These are phyloP conservation scores for Aphanomyces astaci DNA, from an alignment of 352 stramenopile genomes.

Conservation along the genomic window DNA sequence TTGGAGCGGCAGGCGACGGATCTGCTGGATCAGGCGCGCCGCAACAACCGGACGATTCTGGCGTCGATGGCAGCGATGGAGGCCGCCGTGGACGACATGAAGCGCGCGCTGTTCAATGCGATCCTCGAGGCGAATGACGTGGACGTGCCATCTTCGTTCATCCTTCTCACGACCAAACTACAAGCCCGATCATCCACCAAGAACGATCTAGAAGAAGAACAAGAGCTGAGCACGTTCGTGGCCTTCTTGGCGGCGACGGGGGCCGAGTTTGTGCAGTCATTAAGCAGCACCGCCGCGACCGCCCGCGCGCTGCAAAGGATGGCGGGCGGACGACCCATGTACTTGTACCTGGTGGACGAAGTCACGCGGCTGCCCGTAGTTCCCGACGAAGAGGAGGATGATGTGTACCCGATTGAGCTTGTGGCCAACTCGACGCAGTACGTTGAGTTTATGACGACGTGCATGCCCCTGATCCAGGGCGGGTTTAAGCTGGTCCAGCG, in stretches of 20 bases:
- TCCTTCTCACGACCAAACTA: not conserved
- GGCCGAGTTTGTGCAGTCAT: not conserved
- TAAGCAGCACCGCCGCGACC: not conserved
- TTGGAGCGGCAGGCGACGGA: not conserved
- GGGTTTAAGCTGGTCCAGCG: not conserved
- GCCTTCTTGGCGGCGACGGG: not conserved
- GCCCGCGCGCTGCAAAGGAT: not conserved
- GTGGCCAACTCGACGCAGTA: not conserved
- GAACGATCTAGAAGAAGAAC: not conserved
- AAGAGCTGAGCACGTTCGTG: not conserved
- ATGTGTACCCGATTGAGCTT: slow-evolving; percentile 1
- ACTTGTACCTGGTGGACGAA: not conserved
- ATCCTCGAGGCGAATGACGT: not conserved
- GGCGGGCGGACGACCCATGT: slow-evolving; percentile 6
- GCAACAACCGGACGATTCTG: not conserved
- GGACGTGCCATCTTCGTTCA: not conserved
- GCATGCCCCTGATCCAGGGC: slow-evolving; percentile 3
- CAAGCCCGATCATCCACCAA: not conserved
- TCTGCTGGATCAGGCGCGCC: not conserved
- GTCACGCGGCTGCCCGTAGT: not conserved
- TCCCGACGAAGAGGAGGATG: not conserved
- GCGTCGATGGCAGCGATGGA: not conserved
- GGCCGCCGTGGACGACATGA: not conserved
- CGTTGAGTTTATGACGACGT: not conserved
- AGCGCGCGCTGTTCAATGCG: not conserved